A percentile compares a stretch with the other conserved stretches of the same genome.
Evolutionary conservation across 805 yeast species (phyloP).

Genomic region (Priceomyces haplophilus): DNA sequence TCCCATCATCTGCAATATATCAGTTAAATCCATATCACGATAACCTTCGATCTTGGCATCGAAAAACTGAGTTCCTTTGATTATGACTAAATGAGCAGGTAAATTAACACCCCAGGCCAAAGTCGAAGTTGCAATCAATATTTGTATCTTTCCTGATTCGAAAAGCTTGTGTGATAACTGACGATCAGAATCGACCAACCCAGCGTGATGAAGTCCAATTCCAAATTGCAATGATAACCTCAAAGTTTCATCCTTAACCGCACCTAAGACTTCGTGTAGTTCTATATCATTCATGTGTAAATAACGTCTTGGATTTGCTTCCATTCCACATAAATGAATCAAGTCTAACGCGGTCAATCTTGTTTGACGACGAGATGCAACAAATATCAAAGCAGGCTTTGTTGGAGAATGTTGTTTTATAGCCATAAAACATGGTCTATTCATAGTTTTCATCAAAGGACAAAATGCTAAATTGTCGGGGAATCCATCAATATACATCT

Average conservation of each 20-base stretch:
- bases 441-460: constrained; percentile 84
- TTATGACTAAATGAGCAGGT: constrained; percentile 76
- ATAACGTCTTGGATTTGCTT: constrained; percentile 71
- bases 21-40: constrained; percentile 79
- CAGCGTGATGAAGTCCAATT: constrained; percentile 81
- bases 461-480: constrained; percentile 79
- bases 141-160: constrained; percentile 67
- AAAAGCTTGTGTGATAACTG: constrained; percentile 67
- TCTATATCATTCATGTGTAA: constrained; percentile 64
- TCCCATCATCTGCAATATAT: constrained; percentile 82
- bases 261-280: constrained; percentile 44
- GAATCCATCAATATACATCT: constrained; percentile 84
- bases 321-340: constrained; percentile 76
- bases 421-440: constrained; percentile 88
- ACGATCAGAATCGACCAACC: constrained; percentile 70
- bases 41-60: constrained; percentile 66
- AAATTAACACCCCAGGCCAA: constrained; percentile 85
- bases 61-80: constrained; percentile 71
- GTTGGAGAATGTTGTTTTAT: constrained; percentile 86
- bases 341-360: constrained; percentile 75
- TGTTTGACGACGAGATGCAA: constrained; percentile 81
- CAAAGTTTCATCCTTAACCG: constrained; percentile 81
- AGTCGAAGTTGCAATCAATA: constrained; percentile 76
- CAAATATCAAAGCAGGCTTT: constrained; percentile 82
- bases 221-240: constrained; percentile 73